Evolutionary conservation across 1,284 basidiomycete genomes (phyloP).

Genomic region (Rhodotorula sp.): DNA sequence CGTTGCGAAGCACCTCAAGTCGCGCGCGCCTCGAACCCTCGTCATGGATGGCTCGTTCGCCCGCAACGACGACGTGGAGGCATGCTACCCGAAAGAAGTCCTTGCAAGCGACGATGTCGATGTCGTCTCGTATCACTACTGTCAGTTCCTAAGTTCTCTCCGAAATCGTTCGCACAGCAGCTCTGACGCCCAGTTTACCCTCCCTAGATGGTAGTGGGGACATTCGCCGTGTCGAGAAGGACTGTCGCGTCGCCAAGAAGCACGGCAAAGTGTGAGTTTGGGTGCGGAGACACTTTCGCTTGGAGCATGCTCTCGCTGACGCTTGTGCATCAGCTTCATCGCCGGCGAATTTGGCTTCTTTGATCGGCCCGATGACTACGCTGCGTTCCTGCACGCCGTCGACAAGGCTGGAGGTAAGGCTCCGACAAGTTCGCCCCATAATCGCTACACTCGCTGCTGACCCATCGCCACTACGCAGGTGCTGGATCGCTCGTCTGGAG

Average conservation of each 20-base stretch:
- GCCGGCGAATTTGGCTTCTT: slow-evolving; percentile 48
- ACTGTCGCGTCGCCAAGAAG: slow-evolving; percentile 37
- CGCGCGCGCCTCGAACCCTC: slow-evolving; percentile 44
- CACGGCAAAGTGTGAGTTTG: slow-evolving; percentile 42
- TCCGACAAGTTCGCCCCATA: neutral
- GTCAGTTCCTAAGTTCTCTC: neutral
- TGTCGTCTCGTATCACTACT: slow-evolving; percentile 45
- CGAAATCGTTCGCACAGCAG: no score
- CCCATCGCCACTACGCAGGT: slow-evolving; percentile 2
- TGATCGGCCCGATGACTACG: slow-evolving; percentile 35
- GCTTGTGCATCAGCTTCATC: slow-evolving; percentile 35
- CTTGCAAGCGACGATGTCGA: slow-evolving; percentile 43
- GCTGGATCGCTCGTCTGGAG: slow-evolving; percentile 46
- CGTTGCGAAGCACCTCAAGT: slow-evolving; percentile 45
- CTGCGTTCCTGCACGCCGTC: slow-evolving; percentile 34
- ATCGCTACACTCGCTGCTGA: neutral
- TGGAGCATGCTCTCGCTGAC: neutral
- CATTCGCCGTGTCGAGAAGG: slow-evolving; percentile 41
- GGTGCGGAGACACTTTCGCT: no score
- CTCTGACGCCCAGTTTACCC: no score
- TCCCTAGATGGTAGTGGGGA: slow-evolving; percentile 42
- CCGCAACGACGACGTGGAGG: slow-evolving; percentile 39
- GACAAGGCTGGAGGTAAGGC: slow-evolving; percentile 34
- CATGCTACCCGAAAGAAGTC: slow-evolving; percentile 42
- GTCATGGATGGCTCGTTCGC: slow-evolving; percentile 48